Conservation (phyloP, 352 stramenopile species). For the Pythium aristosporum region DNA sequence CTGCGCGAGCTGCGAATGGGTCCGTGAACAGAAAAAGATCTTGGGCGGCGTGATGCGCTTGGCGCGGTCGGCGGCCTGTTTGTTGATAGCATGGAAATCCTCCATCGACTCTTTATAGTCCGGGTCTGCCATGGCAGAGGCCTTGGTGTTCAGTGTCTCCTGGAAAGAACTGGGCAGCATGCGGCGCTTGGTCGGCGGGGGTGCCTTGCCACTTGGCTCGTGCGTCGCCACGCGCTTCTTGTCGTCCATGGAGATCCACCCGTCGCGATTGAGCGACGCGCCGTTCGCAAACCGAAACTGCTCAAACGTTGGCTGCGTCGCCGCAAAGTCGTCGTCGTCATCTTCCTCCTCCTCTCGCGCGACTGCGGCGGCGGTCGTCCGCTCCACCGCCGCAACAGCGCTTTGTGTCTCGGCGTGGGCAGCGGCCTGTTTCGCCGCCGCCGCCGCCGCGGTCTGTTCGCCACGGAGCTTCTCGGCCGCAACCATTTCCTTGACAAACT, state of each 20-base stretch:
- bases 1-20: constrained; percentile 83
- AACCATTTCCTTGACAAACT: constrained; percentile 47
- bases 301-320: constrained; percentile 43
- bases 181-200: constrained; percentile 26
- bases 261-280: constrained; percentile 18
- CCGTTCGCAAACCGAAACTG: constrained; percentile 33
- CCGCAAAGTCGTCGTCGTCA: constrained; percentile 43
- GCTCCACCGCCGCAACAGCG: neutral
- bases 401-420: neutral
- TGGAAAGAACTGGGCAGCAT: constrained; percentile 31
- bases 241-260: constrained; percentile 48
- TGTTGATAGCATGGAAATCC: constrained; percentile 27
- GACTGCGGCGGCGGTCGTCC: neutral
- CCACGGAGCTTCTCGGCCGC: constrained; percentile 26
- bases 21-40: constrained; percentile 89
- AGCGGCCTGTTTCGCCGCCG: neutral
- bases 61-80: neutral
- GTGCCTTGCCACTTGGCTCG: constrained; percentile 18
- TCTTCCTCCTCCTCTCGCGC: neutral
- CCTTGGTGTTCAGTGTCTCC: constrained; percentile 2
- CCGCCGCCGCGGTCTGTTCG: constrained; percentile 9
- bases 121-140: neutral
- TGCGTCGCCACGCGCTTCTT: constrained; percentile 31
- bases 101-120: constrained; percentile 20
- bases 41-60: constrained; percentile 45